These are phyloP conservation scores for Xylaria acuta DNA, from an alignment of 495 filamentous ascomycete species.

Conservation along the genomic window DNA sequence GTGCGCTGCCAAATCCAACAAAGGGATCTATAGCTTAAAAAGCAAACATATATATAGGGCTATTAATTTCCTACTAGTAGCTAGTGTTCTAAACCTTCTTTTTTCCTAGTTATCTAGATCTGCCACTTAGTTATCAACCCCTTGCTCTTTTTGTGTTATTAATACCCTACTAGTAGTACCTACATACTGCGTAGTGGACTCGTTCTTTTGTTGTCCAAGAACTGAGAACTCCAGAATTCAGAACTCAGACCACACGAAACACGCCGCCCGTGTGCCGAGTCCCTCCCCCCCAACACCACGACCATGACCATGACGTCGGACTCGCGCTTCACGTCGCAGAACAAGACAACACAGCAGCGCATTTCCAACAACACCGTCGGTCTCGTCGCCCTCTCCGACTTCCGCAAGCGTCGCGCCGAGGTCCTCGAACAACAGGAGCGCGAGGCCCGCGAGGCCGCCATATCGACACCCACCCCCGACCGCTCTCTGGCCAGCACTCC, in stretches of 20 bases:
- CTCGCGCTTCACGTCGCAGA: slow-evolving; percentile 78
- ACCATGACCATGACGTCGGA: slow-evolving; percentile 26
- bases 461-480: slow-evolving; percentile 46
- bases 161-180: no score
- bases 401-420: slow-evolving; percentile 95
- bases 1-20: no score
- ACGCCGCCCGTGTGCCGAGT: neutral
- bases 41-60: no score
- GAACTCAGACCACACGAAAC: neutral
- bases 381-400: slow-evolving; percentile 89
- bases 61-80: no score
- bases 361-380: slow-evolving; percentile 92
- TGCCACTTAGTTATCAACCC: no score
- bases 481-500: slow-evolving; percentile 50
- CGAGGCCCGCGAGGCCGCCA: slow-evolving; percentile 71
- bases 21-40: no score
- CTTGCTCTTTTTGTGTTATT: no score
- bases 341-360: slow-evolving; percentile 83
- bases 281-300: neutral
- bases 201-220: neutral
- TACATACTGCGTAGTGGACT: no score
- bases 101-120: no score
- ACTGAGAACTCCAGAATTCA: neutral
- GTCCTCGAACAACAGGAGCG: slow-evolving; percentile 89
- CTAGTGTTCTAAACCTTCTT: no score